phyloP scores from a whole-genome alignment of 2,329 filamentous ascomycete species.

The Aspergillus sp. region DNA sequence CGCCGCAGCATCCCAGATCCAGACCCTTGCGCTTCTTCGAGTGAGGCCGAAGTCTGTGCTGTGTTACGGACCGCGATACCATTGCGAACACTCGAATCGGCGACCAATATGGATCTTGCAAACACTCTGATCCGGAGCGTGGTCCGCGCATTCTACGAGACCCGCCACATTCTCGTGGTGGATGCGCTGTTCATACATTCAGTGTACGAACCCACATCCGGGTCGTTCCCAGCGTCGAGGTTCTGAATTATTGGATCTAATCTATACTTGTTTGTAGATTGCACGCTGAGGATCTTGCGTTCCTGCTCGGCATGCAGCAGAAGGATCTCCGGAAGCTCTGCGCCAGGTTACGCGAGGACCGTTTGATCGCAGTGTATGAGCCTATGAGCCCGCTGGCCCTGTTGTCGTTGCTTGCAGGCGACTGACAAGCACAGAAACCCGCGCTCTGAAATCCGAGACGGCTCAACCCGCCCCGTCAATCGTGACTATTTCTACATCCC shows the following conservation, averaged over 20 bases:
- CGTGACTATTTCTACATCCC: slow-evolving; percentile 97
- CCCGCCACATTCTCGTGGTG: slow-evolving; percentile 70
- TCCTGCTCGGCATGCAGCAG: slow-evolving; percentile 77
- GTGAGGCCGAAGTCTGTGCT: background rate
- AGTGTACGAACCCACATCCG: slow-evolving; percentile 42
- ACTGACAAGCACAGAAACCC: slow-evolving; percentile 46
- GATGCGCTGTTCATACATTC: slow-evolving; percentile 70
- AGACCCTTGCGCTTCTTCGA: slow-evolving; percentile 3
- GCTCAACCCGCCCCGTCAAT: slow-evolving; percentile 70
- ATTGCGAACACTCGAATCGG: background rate
- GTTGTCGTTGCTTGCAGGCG: slow-evolving; percentile 1
- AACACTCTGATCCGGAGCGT: slow-evolving; percentile 78
- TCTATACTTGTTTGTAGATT: slow-evolving; percentile 41
- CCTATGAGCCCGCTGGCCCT: slow-evolving; percentile 1
- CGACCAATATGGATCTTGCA: slow-evolving; percentile 51
- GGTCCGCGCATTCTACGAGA: slow-evolving; percentile 76
- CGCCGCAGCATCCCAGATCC: background rate
- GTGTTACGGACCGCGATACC: background rate
- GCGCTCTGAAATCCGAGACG: slow-evolving; percentile 68
- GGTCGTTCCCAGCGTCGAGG: background rate
- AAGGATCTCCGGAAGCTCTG: slow-evolving; percentile 89
- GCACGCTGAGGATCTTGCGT: slow-evolving; percentile 77
- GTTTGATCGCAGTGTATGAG: slow-evolving; percentile 69
- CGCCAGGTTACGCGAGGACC: slow-evolving; percentile 73
- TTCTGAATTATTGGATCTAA: slow-evolving; percentile 9